Conservation (phyloP, 140 eudicot species). For the Flaveria floridana region DNA sequence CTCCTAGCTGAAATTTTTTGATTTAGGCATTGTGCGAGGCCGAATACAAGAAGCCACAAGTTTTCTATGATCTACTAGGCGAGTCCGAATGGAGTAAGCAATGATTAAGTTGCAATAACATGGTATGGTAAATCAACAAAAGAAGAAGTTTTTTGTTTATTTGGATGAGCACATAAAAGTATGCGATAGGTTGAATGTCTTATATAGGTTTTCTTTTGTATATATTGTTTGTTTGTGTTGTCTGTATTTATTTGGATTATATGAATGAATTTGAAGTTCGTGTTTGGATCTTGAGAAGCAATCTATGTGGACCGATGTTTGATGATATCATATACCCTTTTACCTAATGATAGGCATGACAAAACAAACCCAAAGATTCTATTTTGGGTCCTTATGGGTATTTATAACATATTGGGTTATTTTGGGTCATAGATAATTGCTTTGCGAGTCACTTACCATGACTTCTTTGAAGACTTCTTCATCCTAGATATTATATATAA, state of each 20-base stretch:
- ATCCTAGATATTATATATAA: too few species aligned
- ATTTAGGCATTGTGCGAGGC: constrained; percentile 54
- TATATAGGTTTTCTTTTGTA: neutral
- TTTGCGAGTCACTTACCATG: too few species aligned
- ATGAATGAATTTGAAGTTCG: constrained; percentile 9
- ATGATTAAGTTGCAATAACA: constrained; percentile 10
- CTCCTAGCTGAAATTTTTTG: constrained; percentile 14
- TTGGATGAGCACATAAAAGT: constrained; percentile 18
- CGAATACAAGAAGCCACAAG: constrained; percentile 64
- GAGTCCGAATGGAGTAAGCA: constrained; percentile 20
- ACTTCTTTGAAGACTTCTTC: too few species aligned
- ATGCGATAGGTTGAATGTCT: constrained; percentile 19
- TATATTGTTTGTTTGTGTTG: constrained; percentile 11
- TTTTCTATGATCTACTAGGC: constrained; percentile 64
- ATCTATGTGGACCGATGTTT: neutral
- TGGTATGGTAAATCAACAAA: constrained; percentile 18
- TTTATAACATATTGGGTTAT: too few species aligned
- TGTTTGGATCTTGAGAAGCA: neutral
- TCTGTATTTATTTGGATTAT: neutral
- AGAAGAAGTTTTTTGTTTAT: neutral
- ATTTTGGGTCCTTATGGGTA: too few species aligned
- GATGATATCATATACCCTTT: neutral
- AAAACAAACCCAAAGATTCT: too few species aligned
- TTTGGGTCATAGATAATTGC: too few species aligned
- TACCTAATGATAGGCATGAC: too few species aligned